Percentiles rank a stretch among this genome's conserved stretches.
phyloP scores from a whole-genome alignment of 2,329 filamentous ascomycete genomes.

The Chalaropsis ovoidea region DNA sequence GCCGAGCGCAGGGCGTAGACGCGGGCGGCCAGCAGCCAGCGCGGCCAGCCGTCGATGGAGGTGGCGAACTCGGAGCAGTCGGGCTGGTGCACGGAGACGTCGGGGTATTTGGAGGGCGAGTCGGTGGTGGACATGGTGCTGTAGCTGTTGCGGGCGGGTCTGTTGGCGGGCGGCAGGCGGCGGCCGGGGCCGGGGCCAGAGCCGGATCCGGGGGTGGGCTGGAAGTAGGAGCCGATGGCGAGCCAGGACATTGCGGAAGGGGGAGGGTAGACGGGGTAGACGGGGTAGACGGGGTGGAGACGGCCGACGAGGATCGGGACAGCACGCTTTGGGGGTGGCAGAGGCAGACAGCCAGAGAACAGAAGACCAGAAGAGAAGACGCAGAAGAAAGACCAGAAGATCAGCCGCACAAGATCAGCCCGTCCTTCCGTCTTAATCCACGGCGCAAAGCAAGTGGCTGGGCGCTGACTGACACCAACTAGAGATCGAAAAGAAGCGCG shows the following conservation, averaged over 20 bases:
- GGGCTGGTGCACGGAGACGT: constrained; percentile 22
- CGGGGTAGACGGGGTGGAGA: background rate
- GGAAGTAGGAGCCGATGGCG: constrained; percentile 22
- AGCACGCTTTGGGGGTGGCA: background rate
- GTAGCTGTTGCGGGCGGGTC: constrained; percentile 17
- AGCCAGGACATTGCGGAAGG: constrained; percentile 17
- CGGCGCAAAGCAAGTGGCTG: background rate
- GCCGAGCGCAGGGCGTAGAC: constrained; percentile 39
- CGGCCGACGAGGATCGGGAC: background rate
- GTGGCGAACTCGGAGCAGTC: constrained; percentile 35
- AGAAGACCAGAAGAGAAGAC: background rate
- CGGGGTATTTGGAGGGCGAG: background rate
- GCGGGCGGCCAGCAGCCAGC: constrained; percentile 38
- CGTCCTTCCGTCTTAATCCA: too few species aligned
- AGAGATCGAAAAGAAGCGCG: background rate
- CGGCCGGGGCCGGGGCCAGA: constrained; percentile 18
- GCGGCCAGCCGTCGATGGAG: constrained; percentile 37
- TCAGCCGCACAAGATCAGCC: too few species aligned
- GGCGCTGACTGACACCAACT: background rate
- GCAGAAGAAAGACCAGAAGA: background rate
- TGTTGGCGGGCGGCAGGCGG: constrained; percentile 8
- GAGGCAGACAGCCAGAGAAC: background rate
- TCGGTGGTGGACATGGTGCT: constrained; percentile 16
- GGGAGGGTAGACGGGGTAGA: background rate
- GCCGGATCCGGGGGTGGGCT: constrained; percentile 15